Evolutionary conservation across 2,329 filamentous ascomycete species (phyloP).

Genomic region (Byssoonygena ceratinophila): DNA sequence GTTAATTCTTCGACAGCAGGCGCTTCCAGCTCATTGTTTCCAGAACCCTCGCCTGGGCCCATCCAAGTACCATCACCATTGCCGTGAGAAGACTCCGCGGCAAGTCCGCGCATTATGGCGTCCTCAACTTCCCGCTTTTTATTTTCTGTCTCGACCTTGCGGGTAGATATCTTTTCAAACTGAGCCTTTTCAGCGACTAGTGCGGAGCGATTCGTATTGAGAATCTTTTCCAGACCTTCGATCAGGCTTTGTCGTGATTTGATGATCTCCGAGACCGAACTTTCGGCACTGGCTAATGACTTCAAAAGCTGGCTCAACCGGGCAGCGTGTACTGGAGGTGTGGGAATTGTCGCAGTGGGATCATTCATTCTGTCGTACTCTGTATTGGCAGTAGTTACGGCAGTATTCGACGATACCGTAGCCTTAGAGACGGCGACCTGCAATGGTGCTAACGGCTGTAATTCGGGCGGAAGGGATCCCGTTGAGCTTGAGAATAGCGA

Average conservation of each 20-base stretch:
- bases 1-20: conserved; percentile 36
- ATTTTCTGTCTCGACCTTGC: conserved; percentile 61
- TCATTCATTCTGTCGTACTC: conserved; percentile 80
- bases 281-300: conserved; percentile 76
- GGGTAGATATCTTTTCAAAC: conserved; percentile 52
- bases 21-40: conserved; percentile 13
- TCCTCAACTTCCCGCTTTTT: conserved; percentile 86
- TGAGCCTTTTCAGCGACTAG: conserved; percentile 60
- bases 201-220: conserved; percentile 60
- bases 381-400: conserved; percentile 58
- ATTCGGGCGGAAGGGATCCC: conserved; percentile 59
- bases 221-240: conserved; percentile 67
- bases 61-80: conserved; percentile 20
- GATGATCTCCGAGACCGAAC: conserved; percentile 77
- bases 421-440: conserved; percentile 67
- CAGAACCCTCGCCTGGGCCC: neutral
- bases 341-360: conserved; percentile 56
- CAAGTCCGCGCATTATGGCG: conserved; percentile 75
- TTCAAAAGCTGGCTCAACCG: conserved; percentile 83
- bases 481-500: conserved; percentile 58
- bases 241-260: conserved; percentile 72
- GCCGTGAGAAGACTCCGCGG: conserved; percentile 46
- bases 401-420: conserved; percentile 54
- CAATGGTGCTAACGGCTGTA: conserved; percentile 61
- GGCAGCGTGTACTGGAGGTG: conserved; percentile 82